Evolutionary conservation across 2,329 filamentous ascomycete species (phyloP), one percentile per base, ranked within the genome.

Genomic region (Gaeumannomyces tritici): DNA sequence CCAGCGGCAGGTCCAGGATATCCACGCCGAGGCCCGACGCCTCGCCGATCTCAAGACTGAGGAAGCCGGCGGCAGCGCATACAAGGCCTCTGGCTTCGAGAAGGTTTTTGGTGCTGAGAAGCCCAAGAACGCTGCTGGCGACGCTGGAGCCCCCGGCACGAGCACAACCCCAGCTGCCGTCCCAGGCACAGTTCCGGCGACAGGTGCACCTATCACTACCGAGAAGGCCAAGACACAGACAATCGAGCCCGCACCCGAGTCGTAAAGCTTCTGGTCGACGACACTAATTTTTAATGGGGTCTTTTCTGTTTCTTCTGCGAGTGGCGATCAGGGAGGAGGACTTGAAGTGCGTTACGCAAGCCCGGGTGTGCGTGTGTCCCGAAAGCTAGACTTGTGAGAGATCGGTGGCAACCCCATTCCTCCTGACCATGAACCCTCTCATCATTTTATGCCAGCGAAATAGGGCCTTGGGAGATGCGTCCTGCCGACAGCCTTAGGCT

Each of bases 1-100:
- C 66, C 87, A 89, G 73, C 91, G 91, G 79, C 93, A 98, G 77
- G 92, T 97, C 35, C 83, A 91, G 70, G 95, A 99, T 73, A 95
- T 99, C 58, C 95, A 99, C 77, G 83, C 82, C 65, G 95, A 99
- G 82, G 95, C 95, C 35, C 84, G 89, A 66, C 87, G 95, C 68
- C 81, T 99, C 62, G 93, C 93, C 60, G 87, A 96, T 67, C 76
- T 99, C 68, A 97, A 97, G 88, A 87, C 86, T 73, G 76, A 85
- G 65, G 80, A 85, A 73, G 74, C 79, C 57, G 83, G 83, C 26
- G 82, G 81, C 60, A 84, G 79, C 66, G 83, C 85, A 57, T 81
- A 84, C 74, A 84, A 84, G 77, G 80, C 83, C 2, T 73, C 82
- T 9, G 83, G 83, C 2, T 75, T 86, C 3, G 81, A 85, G 69